A percentile compares a stretch with the other conserved stretches of the same genome.
These are phyloP conservation scores for Cyberlindnera nakhonratchasimensis DNA, from an alignment of 805 yeast genomes.

Conservation along the genomic window DNA sequence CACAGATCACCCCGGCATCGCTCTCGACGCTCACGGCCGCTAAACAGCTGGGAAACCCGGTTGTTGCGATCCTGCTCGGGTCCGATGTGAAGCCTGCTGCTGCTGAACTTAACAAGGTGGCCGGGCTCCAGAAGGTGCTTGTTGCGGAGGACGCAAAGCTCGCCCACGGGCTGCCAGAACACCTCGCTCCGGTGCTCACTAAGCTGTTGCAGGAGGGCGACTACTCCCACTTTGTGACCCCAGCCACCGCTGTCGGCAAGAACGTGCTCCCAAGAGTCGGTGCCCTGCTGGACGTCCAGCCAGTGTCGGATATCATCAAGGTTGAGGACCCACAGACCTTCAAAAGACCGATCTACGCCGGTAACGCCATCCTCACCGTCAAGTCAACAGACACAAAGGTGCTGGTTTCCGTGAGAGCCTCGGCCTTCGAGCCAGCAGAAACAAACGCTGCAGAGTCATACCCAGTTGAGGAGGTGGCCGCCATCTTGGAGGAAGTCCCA, in stretches of 20 bases:
- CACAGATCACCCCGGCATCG: conserved; percentile 60
- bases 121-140: conserved; percentile 40
- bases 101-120: conserved; percentile 49
- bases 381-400: conserved; percentile 62
- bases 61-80: conserved; percentile 78
- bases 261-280: conserved; percentile 82
- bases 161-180: conserved; percentile 76
- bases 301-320: conserved; percentile 75
- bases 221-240: conserved; percentile 69
- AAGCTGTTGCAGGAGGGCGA: conserved; percentile 34
- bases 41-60: conserved; percentile 64
- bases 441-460: conserved; percentile 35
- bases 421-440: conserved; percentile 63
- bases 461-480: conserved; percentile 46
- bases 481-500: conserved; percentile 32
- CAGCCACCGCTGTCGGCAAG: conserved; percentile 88
- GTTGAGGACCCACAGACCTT: conserved; percentile 69
- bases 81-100: conserved; percentile 48
- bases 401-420: conserved; percentile 75
- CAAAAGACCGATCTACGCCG: conserved; percentile 93
- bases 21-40: conserved; percentile 80
- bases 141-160: conserved; percentile 56
- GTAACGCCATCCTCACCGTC: conserved; percentile 86
- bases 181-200: conserved; percentile 64
- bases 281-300: conserved; percentile 82